Evolutionary conservation across 2,329 filamentous ascomycete genomes (phyloP), one percentile per base, ranked within the genome.

Genomic region (Amauroascus verrucosus): DNA sequence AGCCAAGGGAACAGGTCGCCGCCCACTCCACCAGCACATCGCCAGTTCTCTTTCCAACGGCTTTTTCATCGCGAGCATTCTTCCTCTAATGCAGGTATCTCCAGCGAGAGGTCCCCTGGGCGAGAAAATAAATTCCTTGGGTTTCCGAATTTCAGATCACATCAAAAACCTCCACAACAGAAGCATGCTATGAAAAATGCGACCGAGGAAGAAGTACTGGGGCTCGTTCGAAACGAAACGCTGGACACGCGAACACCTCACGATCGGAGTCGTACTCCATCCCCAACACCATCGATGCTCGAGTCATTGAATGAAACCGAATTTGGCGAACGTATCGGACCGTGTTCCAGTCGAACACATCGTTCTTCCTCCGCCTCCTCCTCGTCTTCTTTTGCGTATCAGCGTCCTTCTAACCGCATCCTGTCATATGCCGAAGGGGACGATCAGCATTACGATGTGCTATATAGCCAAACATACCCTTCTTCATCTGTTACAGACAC

Each of bases 31-130:
- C 62, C 65, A 32, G 58, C 77, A 2, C 79, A 75, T 59, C 79
- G 91, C 56, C 88, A 95, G 65, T 98, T 97, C 71, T 94, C 87
- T 16, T 97, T 97, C 75, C 85, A 90, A 59, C 88, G 86, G 59
- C 82, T 95, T 50, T 93, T 96, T 68, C 73, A 74, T 56, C 78
- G 83, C 62, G 56, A 65, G 28, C 51, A 61, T 33, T 61, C 61
- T 8, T 41, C 58, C 22, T 16, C 53, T 2, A n/a, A 18, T 30
- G 26, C 30, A 28, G 22, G 6, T n/a, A 26, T 26, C 14, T 28
- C 40, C 22, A 14, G 40, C 14, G 50, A 52, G 37, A 33, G 5
- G 18, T 35, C 47, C 2, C 44, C 41, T n/a, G 20, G 43, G 13
- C 47, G 51, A 20, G 55, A 46, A n/a, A 48, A 37, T 9, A 33